Evolutionary conservation across 305 asterid genomes (phyloP).

Genomic region (Withania somnifera): DNA sequence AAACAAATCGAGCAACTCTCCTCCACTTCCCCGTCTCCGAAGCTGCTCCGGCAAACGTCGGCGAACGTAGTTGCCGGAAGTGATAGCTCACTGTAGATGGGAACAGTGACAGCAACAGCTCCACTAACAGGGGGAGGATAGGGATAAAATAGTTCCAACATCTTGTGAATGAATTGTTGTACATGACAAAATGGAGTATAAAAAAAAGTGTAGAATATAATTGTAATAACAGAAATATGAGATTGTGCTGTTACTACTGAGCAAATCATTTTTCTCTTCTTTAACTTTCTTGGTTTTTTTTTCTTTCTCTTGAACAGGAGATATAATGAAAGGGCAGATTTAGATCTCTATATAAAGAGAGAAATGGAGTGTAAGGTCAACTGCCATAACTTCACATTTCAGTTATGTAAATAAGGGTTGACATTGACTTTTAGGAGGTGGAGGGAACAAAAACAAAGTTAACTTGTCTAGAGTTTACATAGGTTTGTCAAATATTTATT

Average conservation of each 20-base stretch:
- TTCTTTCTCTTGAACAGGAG: neutral
- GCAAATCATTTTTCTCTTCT: constrained; percentile 23
- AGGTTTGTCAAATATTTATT: neutral
- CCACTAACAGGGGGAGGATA: neutral
- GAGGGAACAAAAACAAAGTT: neutral
- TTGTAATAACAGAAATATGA: constrained; percentile 8
- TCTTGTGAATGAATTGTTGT: neutral
- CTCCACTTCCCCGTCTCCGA: neutral
- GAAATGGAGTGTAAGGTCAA: neutral
- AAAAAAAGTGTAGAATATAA: constrained; percentile 20
- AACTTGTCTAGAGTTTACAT: neutral
- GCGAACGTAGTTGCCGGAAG: neutral
- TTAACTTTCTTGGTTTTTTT: neutral
- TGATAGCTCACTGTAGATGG: neutral
- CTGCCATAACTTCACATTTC: neutral
- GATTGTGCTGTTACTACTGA: constrained; percentile 19
- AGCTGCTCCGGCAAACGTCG: neutral
- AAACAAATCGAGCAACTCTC: constrained; percentile 44
- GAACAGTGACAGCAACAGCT: neutral
- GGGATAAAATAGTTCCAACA: constrained; percentile 7
- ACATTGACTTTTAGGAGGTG: neutral
- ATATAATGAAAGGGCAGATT: neutral
- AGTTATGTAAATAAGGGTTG: neutral
- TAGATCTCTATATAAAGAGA: neutral
- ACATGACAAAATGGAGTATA: constrained; percentile 20